A percentile compares a stretch with the other conserved stretches of the same genome.
These are phyloP conservation scores for Panus rudis DNA, from an alignment of 768 basidiomycete species.

Conservation along the genomic window DNA sequence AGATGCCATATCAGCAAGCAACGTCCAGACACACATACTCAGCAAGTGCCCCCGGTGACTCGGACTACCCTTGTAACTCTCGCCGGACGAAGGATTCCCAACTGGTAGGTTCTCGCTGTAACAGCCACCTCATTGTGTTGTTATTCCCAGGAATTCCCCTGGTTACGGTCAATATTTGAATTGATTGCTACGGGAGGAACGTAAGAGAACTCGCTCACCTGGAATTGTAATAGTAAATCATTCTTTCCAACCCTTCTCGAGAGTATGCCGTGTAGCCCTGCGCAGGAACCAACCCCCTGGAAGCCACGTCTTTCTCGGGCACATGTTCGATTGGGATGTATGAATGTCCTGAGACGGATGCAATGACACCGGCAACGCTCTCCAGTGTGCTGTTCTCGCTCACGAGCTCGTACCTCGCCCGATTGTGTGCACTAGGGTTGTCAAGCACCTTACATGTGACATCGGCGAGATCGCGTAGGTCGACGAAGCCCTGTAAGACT, in stretches of 20 bases:
- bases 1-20: too few species aligned
- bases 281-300: slow-evolving; percentile 4
- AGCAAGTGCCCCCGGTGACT: too few species aligned
- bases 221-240: slow-evolving; percentile 28
- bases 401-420: slow-evolving; percentile 29
- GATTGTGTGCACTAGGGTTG: slow-evolving; percentile 22
- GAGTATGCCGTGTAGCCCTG: slow-evolving; percentile 15
- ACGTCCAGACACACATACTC: too few species aligned
- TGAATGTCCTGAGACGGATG: slow-evolving; percentile 5
- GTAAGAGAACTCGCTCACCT: slow-evolving; percentile 14
- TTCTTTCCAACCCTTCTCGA: slow-evolving; percentile 21
- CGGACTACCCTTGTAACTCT: slow-evolving; percentile 11
- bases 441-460: slow-evolving; percentile 23
- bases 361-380: slow-evolving; percentile 19
- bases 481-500: slow-evolving; percentile 28
- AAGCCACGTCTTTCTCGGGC: slow-evolving; percentile 11
- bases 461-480: slow-evolving; percentile 25
- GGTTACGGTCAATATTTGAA: not conserved
- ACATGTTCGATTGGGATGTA: slow-evolving; percentile 15
- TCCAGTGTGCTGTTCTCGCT: slow-evolving; percentile 24
- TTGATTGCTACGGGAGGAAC: not conserved
- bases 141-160: slow-evolving; percentile 27
- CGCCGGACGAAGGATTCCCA: slow-evolving; percentile 19
- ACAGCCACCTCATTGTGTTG: slow-evolving; percentile 26
- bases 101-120: slow-evolving; percentile 25